phyloP scores from a whole-genome alignment of 75 land plant species.

The Pinus tabuliformis region DNA sequence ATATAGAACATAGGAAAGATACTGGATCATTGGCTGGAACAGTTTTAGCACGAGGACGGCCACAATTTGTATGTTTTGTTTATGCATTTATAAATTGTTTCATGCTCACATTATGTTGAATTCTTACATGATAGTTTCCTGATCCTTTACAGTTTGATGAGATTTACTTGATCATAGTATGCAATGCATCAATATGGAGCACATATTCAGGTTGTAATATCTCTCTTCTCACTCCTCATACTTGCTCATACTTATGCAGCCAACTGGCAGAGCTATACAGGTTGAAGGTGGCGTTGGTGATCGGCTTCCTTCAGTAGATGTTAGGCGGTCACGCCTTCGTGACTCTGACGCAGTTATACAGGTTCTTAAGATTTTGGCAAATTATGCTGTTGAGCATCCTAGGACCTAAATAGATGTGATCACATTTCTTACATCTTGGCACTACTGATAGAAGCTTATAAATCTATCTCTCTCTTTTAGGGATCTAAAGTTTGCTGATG shows the following conservation, averaged over 20 bases:
- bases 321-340: constrained; percentile 34
- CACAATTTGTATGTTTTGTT: constrained; percentile 12
- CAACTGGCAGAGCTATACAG: constrained; percentile 67
- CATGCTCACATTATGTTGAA: background rate
- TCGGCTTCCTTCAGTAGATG: constrained; percentile 52
- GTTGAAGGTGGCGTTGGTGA: constrained; percentile 64
- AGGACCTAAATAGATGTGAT: background rate
- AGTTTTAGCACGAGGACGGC: background rate
- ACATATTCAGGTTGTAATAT: background rate
- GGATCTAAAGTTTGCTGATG: background rate
- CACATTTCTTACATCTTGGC: background rate
- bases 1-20: background rate
- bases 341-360: constrained; percentile 72
- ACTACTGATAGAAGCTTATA: background rate
- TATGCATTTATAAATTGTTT: background rate
- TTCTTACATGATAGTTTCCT: background rate
- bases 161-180: background rate
- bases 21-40: background rate
- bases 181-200: background rate
- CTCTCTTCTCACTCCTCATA: background rate
- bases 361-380: constrained; percentile 12
- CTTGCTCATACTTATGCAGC: constrained; percentile 35
- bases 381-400: background rate
- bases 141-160: background rate
- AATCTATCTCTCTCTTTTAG: too few relatives aligned